phyloP scores from a whole-genome alignment of 2,329 filamentous ascomycete species.

The Penicillium sp. region DNA sequence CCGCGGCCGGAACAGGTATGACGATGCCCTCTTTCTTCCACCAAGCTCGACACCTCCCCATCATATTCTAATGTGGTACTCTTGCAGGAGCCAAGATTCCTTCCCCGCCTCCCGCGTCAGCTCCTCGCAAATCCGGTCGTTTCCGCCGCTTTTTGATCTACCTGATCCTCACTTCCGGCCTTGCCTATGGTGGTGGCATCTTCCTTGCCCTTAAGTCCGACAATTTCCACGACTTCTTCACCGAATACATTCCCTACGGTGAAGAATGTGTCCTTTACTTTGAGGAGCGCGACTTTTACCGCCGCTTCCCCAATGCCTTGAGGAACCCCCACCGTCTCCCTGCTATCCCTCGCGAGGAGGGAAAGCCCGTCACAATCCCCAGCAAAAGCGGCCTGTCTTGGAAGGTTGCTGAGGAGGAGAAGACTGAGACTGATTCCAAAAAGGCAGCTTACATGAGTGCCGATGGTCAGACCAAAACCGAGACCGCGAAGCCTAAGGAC shows the following conservation, averaged over 20 bases:
- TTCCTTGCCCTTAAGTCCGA: conserved; percentile 92
- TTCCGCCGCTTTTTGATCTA: conserved; percentile 75
- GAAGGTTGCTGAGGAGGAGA: conserved; percentile 63
- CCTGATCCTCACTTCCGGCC: conserved; percentile 67
- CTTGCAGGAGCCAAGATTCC: conserved; percentile 37
- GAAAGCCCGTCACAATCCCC: conserved; percentile 74
- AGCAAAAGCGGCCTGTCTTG: conserved; percentile 82
- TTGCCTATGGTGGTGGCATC: conserved; percentile 82
- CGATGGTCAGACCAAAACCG: conserved; percentile 29
- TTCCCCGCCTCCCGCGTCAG: conserved; percentile 42
- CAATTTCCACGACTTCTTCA: conserved; percentile 99
- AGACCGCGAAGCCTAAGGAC: conserved; percentile 28
- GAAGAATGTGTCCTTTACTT: conserved; percentile 94
- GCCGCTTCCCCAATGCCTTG: conserved; percentile 65
- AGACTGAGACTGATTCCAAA: conserved; percentile 57
- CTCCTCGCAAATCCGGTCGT: conserved; percentile 64
- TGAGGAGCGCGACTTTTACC: conserved; percentile 89
- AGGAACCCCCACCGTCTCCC: conserved; percentile 45
- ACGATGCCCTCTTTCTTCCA: conserved; percentile 11
- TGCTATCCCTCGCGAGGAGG: conserved; percentile 46
- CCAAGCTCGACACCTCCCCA: conserved; percentile 3
- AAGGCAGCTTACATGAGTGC: conserved; percentile 45
- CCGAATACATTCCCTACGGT: conserved; percentile 89
- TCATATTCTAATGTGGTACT: conserved; percentile 33
- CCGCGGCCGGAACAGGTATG: conserved; percentile 34